Conservation (phyloP, 768 basidiomycete genomes). For the Trametes cubensis region DNA sequence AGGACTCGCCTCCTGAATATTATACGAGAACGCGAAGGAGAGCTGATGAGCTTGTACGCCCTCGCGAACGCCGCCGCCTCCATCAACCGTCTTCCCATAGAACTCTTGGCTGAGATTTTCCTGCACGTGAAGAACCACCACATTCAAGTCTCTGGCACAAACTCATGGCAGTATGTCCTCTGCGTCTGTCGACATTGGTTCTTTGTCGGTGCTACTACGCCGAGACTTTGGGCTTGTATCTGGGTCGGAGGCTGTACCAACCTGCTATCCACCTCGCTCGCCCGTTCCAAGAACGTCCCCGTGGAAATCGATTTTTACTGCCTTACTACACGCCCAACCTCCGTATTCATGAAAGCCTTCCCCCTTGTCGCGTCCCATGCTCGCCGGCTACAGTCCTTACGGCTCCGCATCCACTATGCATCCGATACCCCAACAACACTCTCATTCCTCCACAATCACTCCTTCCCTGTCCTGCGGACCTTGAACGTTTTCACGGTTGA, state of each 20-base stretch:
- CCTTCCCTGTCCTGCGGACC: too few species aligned
- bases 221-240: neutral
- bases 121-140: neutral
- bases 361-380: too few species aligned
- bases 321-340: too few species aligned
- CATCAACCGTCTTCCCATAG: constrained; percentile 5
- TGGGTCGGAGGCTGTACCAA: neutral
- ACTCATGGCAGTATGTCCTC: neutral
- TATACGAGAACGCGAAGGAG: too few species aligned
- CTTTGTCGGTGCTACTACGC: neutral
- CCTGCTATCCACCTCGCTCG: neutral
- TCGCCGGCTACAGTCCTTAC: too few species aligned
- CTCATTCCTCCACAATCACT: too few species aligned
- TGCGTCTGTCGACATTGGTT: neutral
- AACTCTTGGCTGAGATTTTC: constrained; percentile 3
- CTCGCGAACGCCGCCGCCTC: neutral
- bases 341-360: too few species aligned
- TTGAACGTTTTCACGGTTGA: too few species aligned
- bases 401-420: too few species aligned
- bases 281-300: neutral
- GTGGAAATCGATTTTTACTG: too few species aligned
- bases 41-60: neutral
- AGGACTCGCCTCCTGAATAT: too few species aligned
- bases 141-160: neutral
- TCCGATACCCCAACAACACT: too few species aligned